A percentile compares a stretch with the other conserved stretches of the same genome.
Evolutionary conservation across 2,329 filamentous ascomycete genomes (phyloP).

Genomic region (Neonectria neomacrospora): DNA sequence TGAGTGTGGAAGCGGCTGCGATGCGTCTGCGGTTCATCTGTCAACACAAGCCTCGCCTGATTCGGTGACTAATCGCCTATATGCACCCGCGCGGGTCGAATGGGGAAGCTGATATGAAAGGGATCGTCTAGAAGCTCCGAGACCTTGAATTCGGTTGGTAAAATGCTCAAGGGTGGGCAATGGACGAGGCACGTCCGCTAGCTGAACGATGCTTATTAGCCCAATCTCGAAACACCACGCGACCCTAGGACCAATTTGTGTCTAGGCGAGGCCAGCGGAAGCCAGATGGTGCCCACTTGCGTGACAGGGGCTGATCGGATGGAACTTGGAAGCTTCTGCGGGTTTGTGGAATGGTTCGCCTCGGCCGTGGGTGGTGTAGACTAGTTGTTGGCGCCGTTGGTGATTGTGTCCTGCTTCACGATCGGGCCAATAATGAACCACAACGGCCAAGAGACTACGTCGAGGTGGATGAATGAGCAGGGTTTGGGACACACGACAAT

Average conservation of each 20-base stretch:
- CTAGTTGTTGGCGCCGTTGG: slow-evolving; percentile 25
- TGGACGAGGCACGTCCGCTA: slow-evolving; percentile 23
- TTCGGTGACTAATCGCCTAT: slow-evolving; percentile 7
- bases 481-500: slow-evolving; percentile 2
- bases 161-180: slow-evolving; percentile 19
- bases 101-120: slow-evolving; percentile 17
- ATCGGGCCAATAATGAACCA: neutral
- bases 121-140: slow-evolving; percentile 10
- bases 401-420: slow-evolving; percentile 13
- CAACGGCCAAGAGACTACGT: neutral
- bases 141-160: slow-evolving; percentile 11
- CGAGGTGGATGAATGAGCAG: neutral
- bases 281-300: slow-evolving; percentile 32
- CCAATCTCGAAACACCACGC: slow-evolving; percentile 31
- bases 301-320: slow-evolving; percentile 23
- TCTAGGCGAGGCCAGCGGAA: slow-evolving; percentile 27
- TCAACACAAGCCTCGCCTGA: slow-evolving; percentile 26
- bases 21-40: slow-evolving; percentile 23
- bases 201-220: slow-evolving; percentile 28
- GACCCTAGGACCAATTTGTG: slow-evolving; percentile 26
- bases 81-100: slow-evolving; percentile 5
- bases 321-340: slow-evolving; percentile 31
- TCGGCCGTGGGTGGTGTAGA: slow-evolving; percentile 26
- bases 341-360: slow-evolving; percentile 22
- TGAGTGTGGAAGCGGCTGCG: slow-evolving; percentile 16